Conservation (phyloP, 2,329 filamentous ascomycete species). For the Cadophora sp. region DNA sequence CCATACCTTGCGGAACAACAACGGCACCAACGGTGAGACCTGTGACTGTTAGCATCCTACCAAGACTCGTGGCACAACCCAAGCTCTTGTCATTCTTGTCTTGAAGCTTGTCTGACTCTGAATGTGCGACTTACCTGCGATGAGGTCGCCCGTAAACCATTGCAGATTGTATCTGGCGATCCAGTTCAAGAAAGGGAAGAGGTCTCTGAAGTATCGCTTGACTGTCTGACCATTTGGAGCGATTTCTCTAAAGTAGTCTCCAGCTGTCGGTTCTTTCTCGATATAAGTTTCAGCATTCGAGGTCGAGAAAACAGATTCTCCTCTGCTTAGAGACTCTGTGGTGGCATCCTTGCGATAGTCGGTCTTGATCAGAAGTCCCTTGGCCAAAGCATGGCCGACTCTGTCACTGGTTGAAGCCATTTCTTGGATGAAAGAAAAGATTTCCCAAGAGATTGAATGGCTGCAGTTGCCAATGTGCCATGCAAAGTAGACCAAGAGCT, state of each 20-base stretch:
- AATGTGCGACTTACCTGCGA: slow-evolving; percentile 70
- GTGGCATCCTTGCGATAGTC: slow-evolving; percentile 67
- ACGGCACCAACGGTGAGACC: slow-evolving; percentile 75
- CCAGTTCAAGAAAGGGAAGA: slow-evolving; percentile 92
- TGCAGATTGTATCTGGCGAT: slow-evolving; percentile 85
- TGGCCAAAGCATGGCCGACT: slow-evolving; percentile 77
- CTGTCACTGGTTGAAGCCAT: slow-evolving; percentile 47
- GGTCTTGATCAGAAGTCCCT: slow-evolving; percentile 82
- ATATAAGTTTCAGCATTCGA: slow-evolving; percentile 79
- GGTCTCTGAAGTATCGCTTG: slow-evolving; percentile 65
- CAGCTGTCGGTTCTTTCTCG: slow-evolving; percentile 78
- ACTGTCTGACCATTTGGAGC: slow-evolving; percentile 64
- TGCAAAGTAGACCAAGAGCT: slow-evolving; percentile 11
- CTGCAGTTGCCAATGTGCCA: slow-evolving; percentile 13
- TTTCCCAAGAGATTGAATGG: slow-evolving; percentile 5
- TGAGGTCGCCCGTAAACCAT: slow-evolving; percentile 88
- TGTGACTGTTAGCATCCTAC: slow-evolving; percentile 41
- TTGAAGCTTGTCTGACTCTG: neutral
- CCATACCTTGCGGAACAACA: slow-evolving; percentile 97
- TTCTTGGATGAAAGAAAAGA: slow-evolving; percentile 7
- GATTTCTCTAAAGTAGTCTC: slow-evolving; percentile 74
- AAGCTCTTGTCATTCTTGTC: neutral
- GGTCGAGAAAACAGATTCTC: slow-evolving; percentile 80
- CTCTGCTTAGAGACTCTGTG: slow-evolving; percentile 67
- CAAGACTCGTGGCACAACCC: neutral